Percentiles rank a stretch among this genome's conserved stretches.
Conservation (phyloP, 1,139 yeast genomes). For the Meyerozyma sp. region DNA sequence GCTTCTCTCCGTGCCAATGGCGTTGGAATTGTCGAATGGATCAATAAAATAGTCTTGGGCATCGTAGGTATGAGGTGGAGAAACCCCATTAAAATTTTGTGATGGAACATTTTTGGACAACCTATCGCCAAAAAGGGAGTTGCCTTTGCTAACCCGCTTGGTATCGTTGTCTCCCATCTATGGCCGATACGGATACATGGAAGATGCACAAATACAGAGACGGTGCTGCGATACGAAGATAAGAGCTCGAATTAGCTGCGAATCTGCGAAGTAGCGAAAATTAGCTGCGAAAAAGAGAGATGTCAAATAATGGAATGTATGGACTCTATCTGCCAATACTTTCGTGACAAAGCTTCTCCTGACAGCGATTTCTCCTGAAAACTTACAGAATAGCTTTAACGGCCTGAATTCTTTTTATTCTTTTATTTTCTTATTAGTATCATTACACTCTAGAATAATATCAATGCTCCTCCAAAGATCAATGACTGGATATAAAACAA, state of each 20-base stretch:
- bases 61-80: neutral
- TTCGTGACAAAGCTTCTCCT: too few relatives aligned
- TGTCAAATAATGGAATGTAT: too few relatives aligned
- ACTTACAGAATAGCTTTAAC: too few relatives aligned
- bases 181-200: too few relatives aligned
- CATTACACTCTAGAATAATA: slow-evolving; percentile 6
- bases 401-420: too few relatives aligned
- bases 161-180: neutral
- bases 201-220: too few relatives aligned
- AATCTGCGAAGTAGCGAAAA: too few relatives aligned
- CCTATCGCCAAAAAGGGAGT: neutral
- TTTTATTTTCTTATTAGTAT: neutral
- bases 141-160: neutral
- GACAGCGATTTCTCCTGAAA: too few relatives aligned
- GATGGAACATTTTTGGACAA: neutral
- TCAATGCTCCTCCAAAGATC: slow-evolving; percentile 18
- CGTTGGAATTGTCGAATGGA: neutral
- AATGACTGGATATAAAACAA: slow-evolving; percentile 15
- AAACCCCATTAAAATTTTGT: neutral
- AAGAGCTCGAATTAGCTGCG: too few relatives aligned
- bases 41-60: neutral
- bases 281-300: too few relatives aligned
- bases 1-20: neutral
- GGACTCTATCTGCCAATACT: too few relatives aligned
- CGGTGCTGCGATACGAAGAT: neutral